Evolutionary conservation across 345 rosid species (phyloP).

Genomic region (Populus nigra): DNA sequence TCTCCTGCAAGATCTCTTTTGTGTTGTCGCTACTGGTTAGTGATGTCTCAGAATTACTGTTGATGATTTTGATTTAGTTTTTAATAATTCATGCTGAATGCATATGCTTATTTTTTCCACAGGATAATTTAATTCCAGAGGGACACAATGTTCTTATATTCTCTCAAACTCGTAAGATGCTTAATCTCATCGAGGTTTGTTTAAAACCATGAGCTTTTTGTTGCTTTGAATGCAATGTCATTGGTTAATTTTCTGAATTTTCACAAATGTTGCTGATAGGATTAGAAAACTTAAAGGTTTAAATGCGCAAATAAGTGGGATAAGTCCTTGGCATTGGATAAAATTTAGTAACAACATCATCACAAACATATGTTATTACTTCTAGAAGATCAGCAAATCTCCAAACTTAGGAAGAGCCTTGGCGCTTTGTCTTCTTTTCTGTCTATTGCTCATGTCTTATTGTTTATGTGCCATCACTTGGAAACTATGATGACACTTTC

Average conservation of each 20-base stretch:
- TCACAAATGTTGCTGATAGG: neutral
- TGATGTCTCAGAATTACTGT: constrained; percentile 9
- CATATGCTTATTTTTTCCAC: constrained; percentile 17
- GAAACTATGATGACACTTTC: neutral
- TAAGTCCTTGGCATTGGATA: neutral
- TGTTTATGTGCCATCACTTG: neutral
- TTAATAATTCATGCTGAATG: constrained; percentile 15
- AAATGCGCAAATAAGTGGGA: neutral
- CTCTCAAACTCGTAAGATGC: constrained; percentile 98
- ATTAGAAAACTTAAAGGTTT: neutral
- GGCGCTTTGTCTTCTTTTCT: neutral
- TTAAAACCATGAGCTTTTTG: constrained; percentile 11
- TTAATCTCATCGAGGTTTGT: constrained; percentile 85
- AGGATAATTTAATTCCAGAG: constrained; percentile 81
- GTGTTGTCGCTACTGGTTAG: constrained; percentile 77
- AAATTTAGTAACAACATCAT: neutral
- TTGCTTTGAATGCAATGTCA: neutral
- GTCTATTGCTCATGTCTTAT: neutral
- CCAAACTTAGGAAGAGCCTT: neutral
- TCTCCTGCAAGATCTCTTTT: constrained; percentile 95
- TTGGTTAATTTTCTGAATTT: constrained; percentile 2
- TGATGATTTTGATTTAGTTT: constrained; percentile 10
- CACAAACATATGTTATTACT: neutral
- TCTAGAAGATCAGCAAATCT: neutral
- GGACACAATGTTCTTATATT: constrained; percentile 92